Evolutionary conservation across 805 yeast genomes (phyloP), one percentile per base, ranked within the genome.

Genomic region (Schwanniomyces occidentalis): DNA sequence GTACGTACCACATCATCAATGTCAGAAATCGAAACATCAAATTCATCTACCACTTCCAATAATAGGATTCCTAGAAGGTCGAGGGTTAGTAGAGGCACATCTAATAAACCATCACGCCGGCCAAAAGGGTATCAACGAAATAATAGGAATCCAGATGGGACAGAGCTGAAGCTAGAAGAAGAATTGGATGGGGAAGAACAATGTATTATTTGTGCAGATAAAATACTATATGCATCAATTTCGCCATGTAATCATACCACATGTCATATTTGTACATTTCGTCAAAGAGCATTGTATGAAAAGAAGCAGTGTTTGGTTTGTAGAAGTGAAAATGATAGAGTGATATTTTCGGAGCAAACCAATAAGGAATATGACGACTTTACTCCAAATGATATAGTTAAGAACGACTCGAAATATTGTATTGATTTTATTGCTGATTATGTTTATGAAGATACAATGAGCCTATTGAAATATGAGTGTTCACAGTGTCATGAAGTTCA

Each of bases 131-230:
- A 21, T 15, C 25, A 36, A 13, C 34, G 38, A 23, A 33, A 34
- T 26, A 24, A 23, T 16, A 23, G 18, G 6, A 27, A 16, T 8
- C 13, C n/a, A 7, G 30, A 12, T 16, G n/a, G 54, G 32, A 4
- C 39, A 20, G 32, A 51, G 44, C 20, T 35, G 3, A 51, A 36
- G 10, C 62, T 51, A 6, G 61, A 54, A 10, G 58, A 58, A 12
- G 45, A 38, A n/a, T 18, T 26, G 3, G 68, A 63, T 24, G 72
- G 63, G n/a, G 58, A 48, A 6, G 73, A 73, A 8, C 52, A 61
- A 20, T 90, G 97, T 70, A 62, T 89, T 15, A 85, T 93, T 38
- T 93, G 99, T 65, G 93, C 97, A 0, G 83, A 85, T 29, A 65
- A 65, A 19, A 69, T 88, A 17, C 45, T 48, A n/a, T 75, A 71